Conservation (phyloP, 2,329 filamentous ascomycete genomes). For the Fusarium lateritium region DNA sequence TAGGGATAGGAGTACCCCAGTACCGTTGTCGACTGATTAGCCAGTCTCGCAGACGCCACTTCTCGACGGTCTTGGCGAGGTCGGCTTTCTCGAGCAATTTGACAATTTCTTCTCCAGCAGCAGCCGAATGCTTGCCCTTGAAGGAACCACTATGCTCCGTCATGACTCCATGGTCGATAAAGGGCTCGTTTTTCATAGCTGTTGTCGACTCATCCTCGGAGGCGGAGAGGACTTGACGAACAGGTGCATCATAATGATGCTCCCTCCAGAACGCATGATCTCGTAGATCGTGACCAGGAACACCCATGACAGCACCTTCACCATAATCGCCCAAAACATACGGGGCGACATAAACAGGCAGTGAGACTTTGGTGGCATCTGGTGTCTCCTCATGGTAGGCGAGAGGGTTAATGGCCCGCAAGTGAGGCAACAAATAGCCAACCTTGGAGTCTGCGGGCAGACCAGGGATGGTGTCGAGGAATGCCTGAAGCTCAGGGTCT, state of each 20-base stretch:
- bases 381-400: constrained; percentile 67
- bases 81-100: constrained; percentile 67
- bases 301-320: constrained; percentile 91
- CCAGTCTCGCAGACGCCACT: constrained; percentile 90
- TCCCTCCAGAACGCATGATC: constrained; percentile 86
- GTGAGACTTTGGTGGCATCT: constrained; percentile 65
- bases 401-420: constrained; percentile 77
- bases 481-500: constrained; percentile 75
- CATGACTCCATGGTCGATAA: constrained; percentile 76
- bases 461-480: constrained; percentile 74
- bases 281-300: constrained; percentile 85
- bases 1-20: constrained; percentile 92
- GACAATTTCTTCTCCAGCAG: constrained; percentile 74
- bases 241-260: constrained; percentile 72
- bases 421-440: constrained; percentile 76
- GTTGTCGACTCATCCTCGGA: constrained; percentile 64
- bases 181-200: constrained; percentile 66
- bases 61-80: constrained; percentile 75
- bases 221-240: constrained; percentile 74
- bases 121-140: constrained; percentile 72
- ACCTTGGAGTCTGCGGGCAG: constrained; percentile 70
- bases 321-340: constrained; percentile 91
- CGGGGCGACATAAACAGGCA: constrained; percentile 86
- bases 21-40: constrained; percentile 92
- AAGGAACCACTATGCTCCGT: constrained; percentile 76